Conservation (phyloP, 2,329 filamentous ascomycete species). For the Aspergillus quadricinctus region DNA sequence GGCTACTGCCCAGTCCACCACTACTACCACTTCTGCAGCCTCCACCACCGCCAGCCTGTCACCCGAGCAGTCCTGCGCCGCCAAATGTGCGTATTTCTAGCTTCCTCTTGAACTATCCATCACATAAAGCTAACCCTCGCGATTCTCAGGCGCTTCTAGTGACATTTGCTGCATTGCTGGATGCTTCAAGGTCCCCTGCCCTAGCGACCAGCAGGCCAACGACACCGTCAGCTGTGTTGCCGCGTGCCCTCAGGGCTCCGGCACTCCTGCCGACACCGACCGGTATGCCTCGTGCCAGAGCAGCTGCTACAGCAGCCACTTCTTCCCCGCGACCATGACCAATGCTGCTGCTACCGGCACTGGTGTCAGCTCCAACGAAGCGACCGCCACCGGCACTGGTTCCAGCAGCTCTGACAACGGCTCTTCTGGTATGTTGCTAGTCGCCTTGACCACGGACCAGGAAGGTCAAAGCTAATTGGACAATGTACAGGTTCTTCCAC, state of each 20-base stretch:
- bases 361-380: slow-evolving; percentile 10
- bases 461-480: background rate
- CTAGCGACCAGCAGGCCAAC: slow-evolving; percentile 47
- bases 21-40: slow-evolving; percentile 21
- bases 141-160: slow-evolving; percentile 31
- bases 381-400: slow-evolving; percentile 9
- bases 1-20: slow-evolving; percentile 38
- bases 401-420: slow-evolving; percentile 9
- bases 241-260: slow-evolving; percentile 51
- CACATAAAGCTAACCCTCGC: background rate
- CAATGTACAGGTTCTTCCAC: slow-evolving; percentile 6
- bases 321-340: slow-evolving; percentile 36
- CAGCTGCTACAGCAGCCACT: slow-evolving; percentile 47
- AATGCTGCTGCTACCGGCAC: slow-evolving; percentile 16
- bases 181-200: slow-evolving; percentile 51
- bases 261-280: slow-evolving; percentile 42
- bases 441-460: background rate
- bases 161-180: slow-evolving; percentile 51
- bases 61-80: slow-evolving; percentile 32
- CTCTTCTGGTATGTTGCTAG: slow-evolving; percentile 10
- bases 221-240: slow-evolving; percentile 50
- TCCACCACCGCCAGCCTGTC: slow-evolving; percentile 31
- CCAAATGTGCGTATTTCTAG: slow-evolving; percentile 27
- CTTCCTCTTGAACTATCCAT: background rate
- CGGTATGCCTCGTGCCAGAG: slow-evolving; percentile 47